phyloP scores from a whole-genome alignment of 2,329 filamentous ascomycete genomes.

The Cytospora mali region DNA sequence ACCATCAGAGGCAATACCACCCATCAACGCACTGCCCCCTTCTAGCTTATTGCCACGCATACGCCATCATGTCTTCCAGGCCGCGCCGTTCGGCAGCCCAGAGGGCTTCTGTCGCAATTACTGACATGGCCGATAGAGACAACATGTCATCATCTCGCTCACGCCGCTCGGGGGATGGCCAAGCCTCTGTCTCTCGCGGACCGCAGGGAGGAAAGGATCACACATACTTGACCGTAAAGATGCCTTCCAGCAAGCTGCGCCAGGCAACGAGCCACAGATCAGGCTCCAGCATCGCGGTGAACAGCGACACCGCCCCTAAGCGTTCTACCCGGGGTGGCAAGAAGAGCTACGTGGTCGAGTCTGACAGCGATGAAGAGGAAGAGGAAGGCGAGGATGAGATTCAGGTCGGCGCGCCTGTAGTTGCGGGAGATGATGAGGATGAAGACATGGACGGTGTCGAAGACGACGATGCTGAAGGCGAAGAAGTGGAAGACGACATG shows the following conservation, averaged over 20 bases:
- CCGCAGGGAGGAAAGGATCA: conserved; percentile 48
- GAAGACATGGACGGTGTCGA: conserved; percentile 46
- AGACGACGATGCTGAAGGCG: conserved; percentile 44
- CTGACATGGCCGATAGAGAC: conserved; percentile 56
- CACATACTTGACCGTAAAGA: conserved; percentile 55
- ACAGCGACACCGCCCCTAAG: conserved; percentile 51
- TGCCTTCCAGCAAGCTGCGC: conserved; percentile 54
- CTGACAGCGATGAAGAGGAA: conserved; percentile 38
- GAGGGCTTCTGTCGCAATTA: conserved; percentile 48
- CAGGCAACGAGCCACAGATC: conserved; percentile 49
- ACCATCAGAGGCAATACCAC: background rate
- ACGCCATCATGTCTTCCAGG: conserved; percentile 47
- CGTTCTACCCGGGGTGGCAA: conserved; percentile 55
- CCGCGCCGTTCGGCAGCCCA: conserved; percentile 52
- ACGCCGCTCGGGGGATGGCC: conserved; percentile 51
- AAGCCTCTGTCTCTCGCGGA: conserved; percentile 46
- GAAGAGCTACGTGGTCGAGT: conserved; percentile 64
- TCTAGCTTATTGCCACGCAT: background rate
- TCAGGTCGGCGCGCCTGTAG: conserved; percentile 33
- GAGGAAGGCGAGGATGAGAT: conserved; percentile 35
- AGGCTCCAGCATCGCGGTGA: conserved; percentile 36
- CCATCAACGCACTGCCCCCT: background rate
- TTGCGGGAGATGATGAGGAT: conserved; percentile 39
- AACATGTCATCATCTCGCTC: conserved; percentile 54
- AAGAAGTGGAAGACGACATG: conserved; percentile 43